A percentile compares a stretch with the other conserved stretches of the same genome.
These are phyloP conservation scores for Zygosaccharomyces sapae DNA, from an alignment of 1,139 yeast species.

Conservation along the genomic window DNA sequence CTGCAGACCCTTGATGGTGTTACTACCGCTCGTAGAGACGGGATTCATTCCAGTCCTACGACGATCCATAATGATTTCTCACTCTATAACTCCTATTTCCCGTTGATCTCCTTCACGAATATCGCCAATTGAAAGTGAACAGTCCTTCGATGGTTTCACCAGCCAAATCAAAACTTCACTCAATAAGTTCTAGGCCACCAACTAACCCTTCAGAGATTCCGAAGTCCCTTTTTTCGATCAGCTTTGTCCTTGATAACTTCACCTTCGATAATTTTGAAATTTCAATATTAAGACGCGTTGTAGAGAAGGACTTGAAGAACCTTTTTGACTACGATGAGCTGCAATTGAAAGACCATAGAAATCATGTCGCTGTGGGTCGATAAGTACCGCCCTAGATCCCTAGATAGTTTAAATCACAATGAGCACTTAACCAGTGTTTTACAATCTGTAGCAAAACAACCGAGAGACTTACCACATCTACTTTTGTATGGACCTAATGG, in stretches of 20 bases:
- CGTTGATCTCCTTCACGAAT: not conserved
- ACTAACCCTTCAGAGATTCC: too few relatives aligned
- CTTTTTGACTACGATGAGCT: not conserved
- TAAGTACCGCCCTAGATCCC: slow-evolving; percentile 74
- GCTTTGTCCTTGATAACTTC: too few relatives aligned
- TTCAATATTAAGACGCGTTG: slow-evolving; percentile 4
- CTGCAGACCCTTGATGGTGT: slow-evolving; percentile 40
- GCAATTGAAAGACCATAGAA: not conserved
- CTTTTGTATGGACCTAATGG: slow-evolving; percentile 94
- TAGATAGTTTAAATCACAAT: slow-evolving; percentile 66
- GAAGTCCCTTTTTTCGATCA: too few relatives aligned
- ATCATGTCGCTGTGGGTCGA: slow-evolving; percentile 95
- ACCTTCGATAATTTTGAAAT: not conserved
- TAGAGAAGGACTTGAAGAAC: not conserved
- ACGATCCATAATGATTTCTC: slow-evolving; percentile 18
- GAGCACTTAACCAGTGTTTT: slow-evolving; percentile 59
- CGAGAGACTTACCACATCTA: slow-evolving; percentile 81
- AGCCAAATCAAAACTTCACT: too few relatives aligned
- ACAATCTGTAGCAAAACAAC: slow-evolving; percentile 46
- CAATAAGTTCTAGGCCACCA: too few relatives aligned
- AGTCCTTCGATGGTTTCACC: too few relatives aligned
- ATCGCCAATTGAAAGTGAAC: not conserved
- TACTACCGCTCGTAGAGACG: slow-evolving; percentile 15
- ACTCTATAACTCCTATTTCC: slow-evolving; percentile 6
- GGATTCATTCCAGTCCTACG: slow-evolving; percentile 15